A percentile compares a stretch with the other conserved stretches of the same genome.
These are phyloP conservation scores for Tuber calosporum DNA, from an alignment of 495 filamentous ascomycete genomes.

Conservation along the genomic window DNA sequence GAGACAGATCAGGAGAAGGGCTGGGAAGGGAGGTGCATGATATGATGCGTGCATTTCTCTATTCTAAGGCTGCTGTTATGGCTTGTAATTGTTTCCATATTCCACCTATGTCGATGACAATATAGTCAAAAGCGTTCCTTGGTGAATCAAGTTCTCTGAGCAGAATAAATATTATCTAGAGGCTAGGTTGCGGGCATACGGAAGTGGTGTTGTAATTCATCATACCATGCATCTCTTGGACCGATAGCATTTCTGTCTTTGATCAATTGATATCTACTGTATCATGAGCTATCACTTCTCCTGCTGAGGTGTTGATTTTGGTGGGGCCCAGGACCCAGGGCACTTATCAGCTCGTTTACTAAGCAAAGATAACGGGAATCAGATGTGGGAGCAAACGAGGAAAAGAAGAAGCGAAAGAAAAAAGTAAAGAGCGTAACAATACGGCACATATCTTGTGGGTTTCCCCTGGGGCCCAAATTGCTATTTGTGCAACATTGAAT, in stretches of 20 bases:
- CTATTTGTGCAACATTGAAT: neutral
- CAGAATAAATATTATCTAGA: neutral
- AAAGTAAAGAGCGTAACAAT: neutral
- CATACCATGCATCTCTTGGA: neutral
- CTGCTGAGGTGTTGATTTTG: neutral
- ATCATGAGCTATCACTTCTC: neutral
- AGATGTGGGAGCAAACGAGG: neutral
- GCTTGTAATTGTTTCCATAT: neutral
- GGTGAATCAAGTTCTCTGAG: neutral
- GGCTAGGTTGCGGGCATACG: neutral
- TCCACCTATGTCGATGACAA: neutral
- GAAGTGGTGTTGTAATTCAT: neutral
- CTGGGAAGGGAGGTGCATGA: slow-evolving; percentile 21
- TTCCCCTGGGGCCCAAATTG: neutral
- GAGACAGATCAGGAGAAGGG: slow-evolving; percentile 30
- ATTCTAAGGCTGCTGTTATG: neutral
- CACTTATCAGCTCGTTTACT: neutral
- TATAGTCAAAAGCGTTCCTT: neutral
- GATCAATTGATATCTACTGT: neutral
- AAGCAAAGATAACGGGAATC: neutral
- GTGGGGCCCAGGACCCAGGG: neutral
- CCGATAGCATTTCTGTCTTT: neutral
- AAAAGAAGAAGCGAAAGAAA: neutral
- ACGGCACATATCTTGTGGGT: neutral
- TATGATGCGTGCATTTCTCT: neutral